Percentiles rank a stretch among this genome's conserved stretches.
These are phyloP conservation scores for Hansenula sp. DNA, from an alignment of 1,139 yeast genomes.

Conservation along the genomic window DNA sequence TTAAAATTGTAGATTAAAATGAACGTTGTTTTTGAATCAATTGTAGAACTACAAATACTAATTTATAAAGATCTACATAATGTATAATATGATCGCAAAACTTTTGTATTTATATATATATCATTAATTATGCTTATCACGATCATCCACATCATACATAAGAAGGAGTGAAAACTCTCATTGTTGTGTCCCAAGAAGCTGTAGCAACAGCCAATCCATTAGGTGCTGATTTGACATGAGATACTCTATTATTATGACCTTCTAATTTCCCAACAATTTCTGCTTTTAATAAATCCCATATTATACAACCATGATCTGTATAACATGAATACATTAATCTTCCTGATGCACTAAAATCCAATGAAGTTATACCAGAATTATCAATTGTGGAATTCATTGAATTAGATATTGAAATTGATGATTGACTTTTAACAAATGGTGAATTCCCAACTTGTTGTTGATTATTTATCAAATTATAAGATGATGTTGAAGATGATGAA, in stretches of 20 bases:
- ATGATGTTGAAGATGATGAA: conserved; percentile 11
- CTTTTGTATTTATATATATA: too few species aligned
- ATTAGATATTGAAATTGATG: conserved; percentile 14
- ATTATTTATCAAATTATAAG: conserved; percentile 1
- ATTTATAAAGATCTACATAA: too few species aligned
- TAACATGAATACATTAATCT: conserved; percentile 72
- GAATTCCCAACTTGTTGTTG: conserved; percentile 3
- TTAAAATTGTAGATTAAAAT: neutral
- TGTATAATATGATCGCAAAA: too few species aligned
- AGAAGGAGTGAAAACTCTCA: conserved; percentile 59
- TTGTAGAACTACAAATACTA: too few species aligned
- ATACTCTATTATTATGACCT: conserved; percentile 59
- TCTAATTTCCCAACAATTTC: conserved; percentile 58
- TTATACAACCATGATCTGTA: conserved; percentile 68
- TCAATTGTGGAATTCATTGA: conserved; percentile 38
- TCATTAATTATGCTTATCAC: too few species aligned
- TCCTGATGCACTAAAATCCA: conserved; percentile 76
- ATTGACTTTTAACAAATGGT: neutral
- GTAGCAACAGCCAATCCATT: conserved; percentile 76
- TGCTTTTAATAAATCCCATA: conserved; percentile 75
- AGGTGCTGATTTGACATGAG: conserved; percentile 62
- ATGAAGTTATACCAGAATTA: conserved; percentile 61
- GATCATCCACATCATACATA: conserved; percentile 19
- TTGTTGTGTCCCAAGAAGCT: conserved; percentile 67
- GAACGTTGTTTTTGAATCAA: neutral